Percentiles rank a stretch among this genome's conserved stretches.
Conservation (phyloP, 306 rosid species). For the Leucaena leucocephala region DNA sequence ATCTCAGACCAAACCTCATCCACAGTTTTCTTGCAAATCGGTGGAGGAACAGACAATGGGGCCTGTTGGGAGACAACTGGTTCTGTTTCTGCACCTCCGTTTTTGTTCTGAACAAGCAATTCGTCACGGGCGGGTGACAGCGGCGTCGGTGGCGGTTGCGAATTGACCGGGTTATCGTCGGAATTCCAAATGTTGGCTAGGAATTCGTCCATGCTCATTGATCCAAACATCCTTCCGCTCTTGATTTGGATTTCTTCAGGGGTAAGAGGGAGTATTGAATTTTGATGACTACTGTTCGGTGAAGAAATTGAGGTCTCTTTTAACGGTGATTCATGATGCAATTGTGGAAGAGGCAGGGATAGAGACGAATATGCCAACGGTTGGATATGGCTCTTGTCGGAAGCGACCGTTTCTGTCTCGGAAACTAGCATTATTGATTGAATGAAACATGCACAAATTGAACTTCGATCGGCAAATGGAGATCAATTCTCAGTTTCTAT, state of each 20-base stretch:
- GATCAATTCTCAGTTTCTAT: neutral
- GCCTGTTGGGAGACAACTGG: constrained; percentile 30
- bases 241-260: constrained; percentile 63
- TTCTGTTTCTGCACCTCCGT: constrained; percentile 26
- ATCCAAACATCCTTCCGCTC: constrained; percentile 57
- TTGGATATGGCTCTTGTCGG: neutral
- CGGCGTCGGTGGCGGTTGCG: neutral
- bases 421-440: constrained; percentile 26
- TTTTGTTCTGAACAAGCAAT: constrained; percentile 8
- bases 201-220: constrained; percentile 81
- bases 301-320: constrained; percentile 33
- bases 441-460: neutral
- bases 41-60: constrained; percentile 49
- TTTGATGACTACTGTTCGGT: constrained; percentile 35
- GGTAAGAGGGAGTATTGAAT: constrained; percentile 49
- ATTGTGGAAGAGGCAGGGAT: constrained; percentile 29
- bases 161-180: constrained; percentile 42
- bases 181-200: constrained; percentile 65
- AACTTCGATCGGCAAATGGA: neutral
- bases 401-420: constrained; percentile 11
- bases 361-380: constrained; percentile 10
- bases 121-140: constrained; percentile 13
- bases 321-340: constrained; percentile 33
- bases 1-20: constrained; percentile 78
- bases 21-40: constrained; percentile 66